These are phyloP conservation scores for Hydrangea macrophylla DNA, from an alignment of 148 eudicot genomes.

Conservation along the genomic window DNA sequence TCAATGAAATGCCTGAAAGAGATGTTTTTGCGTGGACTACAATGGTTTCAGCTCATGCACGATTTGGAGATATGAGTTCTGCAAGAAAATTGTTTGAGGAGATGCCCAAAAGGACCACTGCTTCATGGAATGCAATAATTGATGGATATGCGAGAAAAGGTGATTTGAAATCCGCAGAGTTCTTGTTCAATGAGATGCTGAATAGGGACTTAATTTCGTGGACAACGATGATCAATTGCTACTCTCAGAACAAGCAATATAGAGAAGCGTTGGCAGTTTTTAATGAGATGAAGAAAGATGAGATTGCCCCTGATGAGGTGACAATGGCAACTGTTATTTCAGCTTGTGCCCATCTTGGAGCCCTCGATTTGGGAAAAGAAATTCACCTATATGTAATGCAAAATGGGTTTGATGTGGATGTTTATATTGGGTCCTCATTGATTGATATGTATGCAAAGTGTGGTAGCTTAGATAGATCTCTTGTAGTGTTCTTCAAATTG, in stretches of 20 bases:
- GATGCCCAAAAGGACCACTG: slow-evolving; percentile 58
- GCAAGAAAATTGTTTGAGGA: slow-evolving; percentile 54
- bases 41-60: slow-evolving; percentile 47
- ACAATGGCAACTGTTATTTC: slow-evolving; percentile 52
- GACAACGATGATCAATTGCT: slow-evolving; percentile 78
- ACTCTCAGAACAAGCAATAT: slow-evolving; percentile 50
- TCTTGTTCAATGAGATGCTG: slow-evolving; percentile 47
- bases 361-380: slow-evolving; percentile 25
- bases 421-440: slow-evolving; percentile 26
- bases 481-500: slow-evolving; percentile 19
- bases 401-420: slow-evolving; percentile 21
- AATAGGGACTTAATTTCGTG: slow-evolving; percentile 63
- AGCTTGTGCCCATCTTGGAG: slow-evolving; percentile 28
- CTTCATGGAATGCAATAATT: slow-evolving; percentile 69
- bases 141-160: slow-evolving; percentile 62
- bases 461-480: slow-evolving; percentile 25
- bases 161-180: slow-evolving; percentile 44
- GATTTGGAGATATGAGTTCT: slow-evolving; percentile 50
- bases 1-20: slow-evolving; percentile 69
- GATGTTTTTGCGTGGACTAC: slow-evolving; percentile 70
- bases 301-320: slow-evolving; percentile 56
- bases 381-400: slow-evolving; percentile 19
- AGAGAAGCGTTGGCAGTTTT: slow-evolving; percentile 50
- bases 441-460: slow-evolving; percentile 33
- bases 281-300: slow-evolving; percentile 51